phyloP scores from a whole-genome alignment of 2,329 filamentous ascomycete species.

The Coniochaeta ligniaria region DNA sequence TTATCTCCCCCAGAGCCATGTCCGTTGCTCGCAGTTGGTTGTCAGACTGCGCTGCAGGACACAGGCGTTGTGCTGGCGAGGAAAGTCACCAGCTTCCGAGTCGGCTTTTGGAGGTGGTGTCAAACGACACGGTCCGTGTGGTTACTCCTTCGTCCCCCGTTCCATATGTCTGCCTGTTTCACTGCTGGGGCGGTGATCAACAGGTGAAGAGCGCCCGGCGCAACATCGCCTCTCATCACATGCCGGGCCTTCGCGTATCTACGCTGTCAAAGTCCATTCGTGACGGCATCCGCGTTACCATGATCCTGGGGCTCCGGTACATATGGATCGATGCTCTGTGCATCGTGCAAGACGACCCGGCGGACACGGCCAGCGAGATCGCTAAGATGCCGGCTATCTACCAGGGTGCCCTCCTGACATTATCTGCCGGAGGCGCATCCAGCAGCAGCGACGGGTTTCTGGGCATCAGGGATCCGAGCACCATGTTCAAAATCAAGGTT shows the following conservation, averaged over 20 bases:
- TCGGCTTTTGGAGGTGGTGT: neutral
- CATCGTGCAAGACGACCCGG: constrained; percentile 3
- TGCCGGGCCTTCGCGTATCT: neutral
- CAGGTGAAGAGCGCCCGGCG: neutral
- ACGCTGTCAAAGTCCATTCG: constrained; percentile 1
- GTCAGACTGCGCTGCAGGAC: neutral
- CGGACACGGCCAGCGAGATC: neutral
- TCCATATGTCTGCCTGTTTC: neutral
- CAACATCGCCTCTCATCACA: neutral
- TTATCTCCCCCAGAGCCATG: neutral
- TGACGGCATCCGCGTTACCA: neutral
- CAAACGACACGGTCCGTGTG: neutral
- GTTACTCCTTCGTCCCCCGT: neutral
- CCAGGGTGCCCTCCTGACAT: neutral
- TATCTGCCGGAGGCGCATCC: neutral
- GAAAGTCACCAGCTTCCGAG: neutral
- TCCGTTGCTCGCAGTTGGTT: neutral
- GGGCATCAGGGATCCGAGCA: neutral
- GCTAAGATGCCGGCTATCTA: constrained; percentile 3
- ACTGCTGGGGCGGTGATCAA: constrained; percentile 7
- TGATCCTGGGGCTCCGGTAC: neutral
- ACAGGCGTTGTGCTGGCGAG: neutral
- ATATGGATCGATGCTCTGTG: constrained; percentile 6
- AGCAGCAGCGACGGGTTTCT: neutral
- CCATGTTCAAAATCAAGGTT: neutral